These are phyloP conservation scores for Talaromyces sp. DNA, from an alignment of 2,329 filamentous ascomycete species.

Conservation along the genomic window DNA sequence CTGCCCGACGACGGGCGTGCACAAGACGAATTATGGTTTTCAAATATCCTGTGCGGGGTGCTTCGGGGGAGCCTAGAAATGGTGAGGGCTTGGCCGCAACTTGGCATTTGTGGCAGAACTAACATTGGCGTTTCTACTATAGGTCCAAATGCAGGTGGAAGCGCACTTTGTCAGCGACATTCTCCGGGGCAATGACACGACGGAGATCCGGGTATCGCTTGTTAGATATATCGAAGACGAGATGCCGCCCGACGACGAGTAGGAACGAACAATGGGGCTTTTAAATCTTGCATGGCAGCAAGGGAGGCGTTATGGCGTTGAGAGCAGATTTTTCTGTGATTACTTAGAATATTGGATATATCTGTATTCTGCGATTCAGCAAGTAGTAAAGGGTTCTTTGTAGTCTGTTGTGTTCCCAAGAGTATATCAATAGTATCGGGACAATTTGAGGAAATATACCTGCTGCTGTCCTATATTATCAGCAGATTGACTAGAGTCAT, in stretches of 20 bases:
- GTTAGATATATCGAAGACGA: constrained; percentile 96
- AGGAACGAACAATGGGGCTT: constrained; percentile 23
- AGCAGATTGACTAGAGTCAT: no score
- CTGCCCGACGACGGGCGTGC: constrained; percentile 91
- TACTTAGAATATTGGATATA: not conserved
- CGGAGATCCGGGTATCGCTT: constrained; percentile 91
- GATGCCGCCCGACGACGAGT: constrained; percentile 94
- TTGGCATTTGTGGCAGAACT: not conserved
- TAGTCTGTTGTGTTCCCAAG: no score
- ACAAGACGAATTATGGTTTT: constrained; percentile 97
- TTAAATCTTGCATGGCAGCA: not conserved
- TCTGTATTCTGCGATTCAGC: not conserved
- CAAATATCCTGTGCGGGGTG: constrained; percentile 92
- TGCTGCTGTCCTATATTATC: no score
- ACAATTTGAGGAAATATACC: no score
- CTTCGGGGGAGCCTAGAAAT: constrained; percentile 89
- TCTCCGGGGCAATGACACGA: constrained; percentile 87
- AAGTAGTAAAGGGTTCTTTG: not conserved
- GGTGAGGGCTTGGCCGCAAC: constrained; percentile 51
- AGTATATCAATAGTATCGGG: no score
- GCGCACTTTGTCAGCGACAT: constrained; percentile 94
- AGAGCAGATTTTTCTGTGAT: constrained; percentile 5
- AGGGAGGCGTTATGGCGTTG: not conserved
- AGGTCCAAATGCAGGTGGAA: constrained; percentile 96
- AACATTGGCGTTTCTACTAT: not conserved